phyloP scores from a whole-genome alignment of 2,329 filamentous ascomycete genomes.

The Colletotrichum lini region DNA sequence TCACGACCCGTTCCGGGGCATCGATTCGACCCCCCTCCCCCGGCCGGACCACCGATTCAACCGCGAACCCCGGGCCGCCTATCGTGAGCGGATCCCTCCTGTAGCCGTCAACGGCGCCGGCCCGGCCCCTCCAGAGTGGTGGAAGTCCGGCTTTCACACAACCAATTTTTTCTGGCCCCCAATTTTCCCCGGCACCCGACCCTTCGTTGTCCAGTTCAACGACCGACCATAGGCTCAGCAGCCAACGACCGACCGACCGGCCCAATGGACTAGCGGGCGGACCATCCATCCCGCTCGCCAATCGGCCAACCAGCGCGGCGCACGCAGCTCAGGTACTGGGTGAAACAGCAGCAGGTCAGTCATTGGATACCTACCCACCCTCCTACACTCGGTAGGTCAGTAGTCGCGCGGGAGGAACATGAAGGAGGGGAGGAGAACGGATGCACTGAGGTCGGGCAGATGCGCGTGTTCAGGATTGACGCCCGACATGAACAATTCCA shows the following conservation, averaged over 20 bases:
- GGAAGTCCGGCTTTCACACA: too few species aligned
- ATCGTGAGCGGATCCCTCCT: conserved; percentile 22
- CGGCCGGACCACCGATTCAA: neutral
- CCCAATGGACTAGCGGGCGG: neutral
- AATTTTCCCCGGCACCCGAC: neutral
- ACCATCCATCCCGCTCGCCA: conserved; percentile 12
- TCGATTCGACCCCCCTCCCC: neutral
- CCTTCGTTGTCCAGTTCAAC: too few species aligned
- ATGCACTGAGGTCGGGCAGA: neutral
- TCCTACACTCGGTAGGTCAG: too few species aligned
- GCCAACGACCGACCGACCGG: conserved; percentile 18
- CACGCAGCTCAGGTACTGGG: too few species aligned
- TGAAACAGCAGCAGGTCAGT: neutral
- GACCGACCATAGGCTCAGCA: neutral
- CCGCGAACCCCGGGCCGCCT: conserved; percentile 4
- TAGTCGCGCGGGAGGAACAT: too few species aligned
- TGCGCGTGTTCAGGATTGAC: neutral
- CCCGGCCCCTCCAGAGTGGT: neutral
- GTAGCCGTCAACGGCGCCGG: conserved; percentile 5
- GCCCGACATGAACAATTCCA: neutral
- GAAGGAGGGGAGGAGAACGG: neutral
- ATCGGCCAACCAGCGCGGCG: conserved; percentile 29
- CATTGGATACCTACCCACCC: neutral
- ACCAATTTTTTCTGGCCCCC: neutral
- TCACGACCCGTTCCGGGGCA: too few species aligned